Evolutionary conservation across 352 stramenopile genomes (phyloP), one percentile per base, ranked within the genome.

Genomic region (Phytophthora tentaculata): DNA sequence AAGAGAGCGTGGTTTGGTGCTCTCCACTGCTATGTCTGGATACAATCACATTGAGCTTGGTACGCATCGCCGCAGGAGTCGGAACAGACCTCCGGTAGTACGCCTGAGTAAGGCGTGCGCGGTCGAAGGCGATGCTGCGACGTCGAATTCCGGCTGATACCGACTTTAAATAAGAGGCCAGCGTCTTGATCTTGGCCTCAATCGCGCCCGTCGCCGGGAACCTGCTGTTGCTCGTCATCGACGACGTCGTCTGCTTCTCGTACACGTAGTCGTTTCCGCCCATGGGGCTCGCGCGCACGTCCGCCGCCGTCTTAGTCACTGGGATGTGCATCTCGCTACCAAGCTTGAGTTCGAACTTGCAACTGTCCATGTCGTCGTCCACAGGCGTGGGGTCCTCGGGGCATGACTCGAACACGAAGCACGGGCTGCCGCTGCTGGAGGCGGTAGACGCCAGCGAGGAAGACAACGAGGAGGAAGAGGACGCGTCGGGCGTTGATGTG

Each of bases 41-140:
- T 49, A 79, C 72, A 44, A 81, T 77, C 20, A 75, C 69, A 52
- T 81, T 83, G 9, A 83, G 54, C 54, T 85, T 85, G n/a, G 72
- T 80, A 24, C 74, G 68, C 53, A 74, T 71, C 32, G 69, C 66
- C 9, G 68, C 68, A 4, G 72, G 63, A 3, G 71, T 68, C 24
- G 77, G 77, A 12, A 80, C 77, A 1, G 77, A 85, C 26, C 67
- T 62, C n/a, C 77, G 72, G 58, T 82, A 78, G 39, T 83, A 81
- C 53, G 75, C 76, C 52, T 83, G 71, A 14, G 71, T 74, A 43
- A 85, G 72, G 50, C 76, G 71, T 58, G 73, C 54, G 47, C 71
- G 66, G 43, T 84, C 69, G 23, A 81, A 73, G 29, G 73, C 65
- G 20, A 76, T 75, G 24, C 71, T 72, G 37, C 73, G 72, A 24